Conservation (phyloP, 352 stramenopile genomes). For the Blastocystis sp. region DNA sequence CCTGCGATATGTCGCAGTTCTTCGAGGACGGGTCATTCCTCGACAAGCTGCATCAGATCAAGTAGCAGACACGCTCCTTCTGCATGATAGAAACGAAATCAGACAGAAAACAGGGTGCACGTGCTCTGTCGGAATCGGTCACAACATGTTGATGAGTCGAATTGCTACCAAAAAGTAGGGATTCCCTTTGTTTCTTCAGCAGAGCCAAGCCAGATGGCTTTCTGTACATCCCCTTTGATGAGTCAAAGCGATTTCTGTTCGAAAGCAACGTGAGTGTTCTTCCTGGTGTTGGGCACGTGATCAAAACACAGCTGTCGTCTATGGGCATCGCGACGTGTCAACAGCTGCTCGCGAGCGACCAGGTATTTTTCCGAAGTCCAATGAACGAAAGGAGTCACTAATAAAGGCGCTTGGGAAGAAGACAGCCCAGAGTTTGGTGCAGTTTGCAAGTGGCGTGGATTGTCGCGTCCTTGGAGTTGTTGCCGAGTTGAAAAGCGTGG, state of each 20-base stretch:
- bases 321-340: neutral
- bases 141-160: slow-evolving; percentile 17
- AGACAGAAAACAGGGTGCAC: neutral
- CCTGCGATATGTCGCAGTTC: slow-evolving; percentile 17
- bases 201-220: slow-evolving; percentile 44
- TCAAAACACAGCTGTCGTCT: neutral
- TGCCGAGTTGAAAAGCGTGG: neutral
- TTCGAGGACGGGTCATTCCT: neutral
- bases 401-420: neutral
- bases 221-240: slow-evolving; percentile 31
- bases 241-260: neutral
- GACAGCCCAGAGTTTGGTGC: neutral
- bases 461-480: neutral
- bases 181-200: neutral
- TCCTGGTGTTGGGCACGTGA: neutral
- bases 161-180: slow-evolving; percentile 11
- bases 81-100: neutral
- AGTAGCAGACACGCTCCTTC: neutral
- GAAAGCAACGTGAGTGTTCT: neutral
- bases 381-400: neutral
- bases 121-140: slow-evolving; percentile 1
- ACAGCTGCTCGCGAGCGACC: neutral
- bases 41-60: neutral
- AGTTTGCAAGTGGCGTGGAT: neutral
- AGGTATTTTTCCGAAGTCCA: neutral